Percentiles rank a stretch among this genome's conserved stretches.
Evolutionary conservation across 2,329 filamentous ascomycete species (phyloP).

Genomic region (Calonectria multiphialidica): DNA sequence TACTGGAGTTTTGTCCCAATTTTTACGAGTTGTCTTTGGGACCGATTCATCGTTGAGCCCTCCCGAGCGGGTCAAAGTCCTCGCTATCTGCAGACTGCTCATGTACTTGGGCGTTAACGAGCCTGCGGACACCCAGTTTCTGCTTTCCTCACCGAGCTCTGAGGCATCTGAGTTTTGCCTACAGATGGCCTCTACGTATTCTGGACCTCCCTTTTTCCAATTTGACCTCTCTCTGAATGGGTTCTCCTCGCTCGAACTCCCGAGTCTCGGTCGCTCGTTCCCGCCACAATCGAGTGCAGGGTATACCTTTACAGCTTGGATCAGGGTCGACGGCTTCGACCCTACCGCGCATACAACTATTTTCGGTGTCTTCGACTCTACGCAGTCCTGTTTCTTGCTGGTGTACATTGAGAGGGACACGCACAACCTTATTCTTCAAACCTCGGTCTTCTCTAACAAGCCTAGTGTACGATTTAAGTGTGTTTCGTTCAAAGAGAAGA

Average conservation of each 20-base stretch:
- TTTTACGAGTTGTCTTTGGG: slow-evolving; percentile 73
- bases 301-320: slow-evolving; percentile 92
- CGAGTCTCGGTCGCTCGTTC: slow-evolving; percentile 86
- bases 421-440: slow-evolving; percentile 94
- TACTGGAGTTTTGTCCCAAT: slow-evolving; percentile 76
- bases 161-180: slow-evolving; percentile 77
- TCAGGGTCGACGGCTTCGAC: slow-evolving; percentile 90
- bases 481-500: slow-evolving; percentile 77
- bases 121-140: slow-evolving; percentile 85
- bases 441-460: slow-evolving; percentile 85
- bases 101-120: slow-evolving; percentile 81
- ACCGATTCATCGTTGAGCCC: slow-evolving; percentile 62
- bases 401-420: slow-evolving; percentile 95
- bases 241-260: slow-evolving; percentile 89
- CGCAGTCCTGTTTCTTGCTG: slow-evolving; percentile 92
- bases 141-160: slow-evolving; percentile 68
- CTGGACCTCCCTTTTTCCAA: slow-evolving; percentile 87
- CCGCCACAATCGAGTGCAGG: slow-evolving; percentile 84
- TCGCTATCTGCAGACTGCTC: slow-evolving; percentile 76
- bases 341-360: slow-evolving; percentile 88
- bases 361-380: slow-evolving; percentile 93
- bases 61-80: slow-evolving; percentile 69
- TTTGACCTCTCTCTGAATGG: slow-evolving; percentile 93
- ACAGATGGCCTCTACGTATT: slow-evolving; percentile 79
- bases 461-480: slow-evolving; percentile 96